These are phyloP conservation scores for Globisporangium rhizosaccharum DNA, from an alignment of 352 stramenopile species.

Conservation along the genomic window DNA sequence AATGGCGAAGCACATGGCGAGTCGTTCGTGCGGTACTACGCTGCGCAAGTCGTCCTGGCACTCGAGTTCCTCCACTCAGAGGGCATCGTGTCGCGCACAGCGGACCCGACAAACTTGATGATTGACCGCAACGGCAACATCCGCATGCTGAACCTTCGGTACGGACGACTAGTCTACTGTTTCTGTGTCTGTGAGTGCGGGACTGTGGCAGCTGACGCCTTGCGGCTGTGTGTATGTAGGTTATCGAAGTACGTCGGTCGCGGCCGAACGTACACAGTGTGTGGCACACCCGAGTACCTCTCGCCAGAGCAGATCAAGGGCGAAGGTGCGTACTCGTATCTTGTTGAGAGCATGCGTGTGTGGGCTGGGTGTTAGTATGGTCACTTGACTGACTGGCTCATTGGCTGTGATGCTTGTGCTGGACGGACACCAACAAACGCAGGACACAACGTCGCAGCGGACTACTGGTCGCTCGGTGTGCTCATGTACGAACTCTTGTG, in stretches of 20 bases:
- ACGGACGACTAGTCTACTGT: not conserved
- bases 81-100: conserved; percentile 70
- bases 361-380: not conserved
- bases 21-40: conserved; percentile 81
- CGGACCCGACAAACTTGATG: conserved; percentile 79
- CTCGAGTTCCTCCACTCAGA: conserved; percentile 82
- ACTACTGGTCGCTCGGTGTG: conserved; percentile 93
- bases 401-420: not conserved
- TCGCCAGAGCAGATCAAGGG: conserved; percentile 85
- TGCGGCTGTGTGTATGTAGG: conserved; percentile 19
- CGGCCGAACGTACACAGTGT: conserved; percentile 82
- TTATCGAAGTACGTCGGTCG: conserved; percentile 84
- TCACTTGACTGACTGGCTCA: not conserved
- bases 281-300: conserved; percentile 80
- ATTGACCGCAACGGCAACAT: conserved; percentile 79
- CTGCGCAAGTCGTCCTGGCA: conserved; percentile 75
- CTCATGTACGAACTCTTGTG: conserved; percentile 93
- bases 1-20: conserved; percentile 62
- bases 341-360: not conserved
- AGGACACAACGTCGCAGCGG: conserved; percentile 82
- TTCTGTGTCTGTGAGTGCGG: not conserved
- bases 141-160: conserved; percentile 81
- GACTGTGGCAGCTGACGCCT: not conserved
- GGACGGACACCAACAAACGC: not conserved
- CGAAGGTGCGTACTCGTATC: conserved; percentile 35